Evolutionary conservation across 768 basidiomycete species (phyloP), one percentile per base, ranked within the genome.

Genomic region (Termitomyces sp.): DNA sequence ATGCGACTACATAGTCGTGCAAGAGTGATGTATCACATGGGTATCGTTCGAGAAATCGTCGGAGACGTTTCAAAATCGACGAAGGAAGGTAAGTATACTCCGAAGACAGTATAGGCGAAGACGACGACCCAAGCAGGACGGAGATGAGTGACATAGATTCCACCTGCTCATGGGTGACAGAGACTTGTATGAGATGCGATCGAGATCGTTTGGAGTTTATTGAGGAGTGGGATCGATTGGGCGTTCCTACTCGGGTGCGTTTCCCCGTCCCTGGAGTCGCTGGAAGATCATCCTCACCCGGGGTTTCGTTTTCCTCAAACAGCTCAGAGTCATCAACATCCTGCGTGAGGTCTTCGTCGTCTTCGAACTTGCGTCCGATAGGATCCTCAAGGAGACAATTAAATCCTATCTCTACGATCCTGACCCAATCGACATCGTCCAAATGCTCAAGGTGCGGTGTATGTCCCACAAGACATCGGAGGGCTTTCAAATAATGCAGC

Each of bases 391-490:
- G 71, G 24, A 94, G 75, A 5, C 86, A 81, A 63, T 92, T 91
- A 74, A 96, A 94, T 40, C 80, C 82, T 41, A 92, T 71, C 62
- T 85, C 81, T 36, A 88, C 79, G 45, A 93, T 70, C 35, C 72
- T 74, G 30, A 85, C 69, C 96, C 96, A 98, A 44, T 58, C 72
- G 1, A 74, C 72, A 36, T 79, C 73, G 10, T 83, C 83, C 52
- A 95, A 65, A 63, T 88, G 84, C 45, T 95, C 89, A 55, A 95
- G 75, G 71, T 98, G 94, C 3, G 92, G 87, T 3, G 73, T 68
- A 69, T 84, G 87, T 56, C 74, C 74, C 52, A 92, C 72, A 9
- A 98, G 66, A 57, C 73, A 75, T 55, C 82, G 82, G 50, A 97
- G 74, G 0, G 88, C 79, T 68, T 95, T 95, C 56, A 88, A 76